Evolutionary conservation across 495 filamentous ascomycete genomes (phyloP), one percentile per base, ranked within the genome.

Genomic region (Penicillium angulare): DNA sequence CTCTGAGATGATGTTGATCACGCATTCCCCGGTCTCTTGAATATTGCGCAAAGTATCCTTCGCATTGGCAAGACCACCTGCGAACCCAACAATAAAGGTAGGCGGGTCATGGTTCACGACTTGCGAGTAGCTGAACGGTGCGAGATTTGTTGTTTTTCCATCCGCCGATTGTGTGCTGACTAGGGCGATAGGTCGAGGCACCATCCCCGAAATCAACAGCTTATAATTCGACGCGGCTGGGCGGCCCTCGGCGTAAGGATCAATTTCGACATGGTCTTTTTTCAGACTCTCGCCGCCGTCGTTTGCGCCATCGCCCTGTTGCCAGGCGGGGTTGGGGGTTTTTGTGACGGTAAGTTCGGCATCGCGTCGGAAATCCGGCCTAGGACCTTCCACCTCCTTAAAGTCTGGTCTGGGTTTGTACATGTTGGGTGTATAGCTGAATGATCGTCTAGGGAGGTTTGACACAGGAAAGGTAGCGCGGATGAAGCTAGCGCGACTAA

Each of bases 71-170:
- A 82, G 65, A 1, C 67, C 59, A 0, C 66, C 66, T 2, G 54
- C 75, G 60, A 90, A 87, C 6, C 93, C 90, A 15, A 97, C 70
- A n/a, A 78, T 76, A 70, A 97, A 95, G 22, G 96, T 74, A 1
- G 93, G 93, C 2, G 93, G 92, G 65, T 97, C 92, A 63, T 95
- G 89, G 60, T 85, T 84, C 56, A 96, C 79, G 8, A 97, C 63
- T 50, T 89, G 81, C 53, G 89, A 86, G 73, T 93, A 96, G 54
- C 80, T 86, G 74, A 92, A 96, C 0, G 91, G 92, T 1, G 92
- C 87, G 5, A 97, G 78, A 68, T 97, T 97, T 3, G 76, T 77
- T 53, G 76, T 59, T 66, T 65, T 68, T 48, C 81, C 84, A 61
- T 86, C 82, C 49, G 75, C 73, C 8, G 74, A 79, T 24, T 71